Evolutionary conservation across 2,329 filamentous ascomycete genomes (phyloP).

Genomic region (Teratosphaeriaceae sp.): DNA sequence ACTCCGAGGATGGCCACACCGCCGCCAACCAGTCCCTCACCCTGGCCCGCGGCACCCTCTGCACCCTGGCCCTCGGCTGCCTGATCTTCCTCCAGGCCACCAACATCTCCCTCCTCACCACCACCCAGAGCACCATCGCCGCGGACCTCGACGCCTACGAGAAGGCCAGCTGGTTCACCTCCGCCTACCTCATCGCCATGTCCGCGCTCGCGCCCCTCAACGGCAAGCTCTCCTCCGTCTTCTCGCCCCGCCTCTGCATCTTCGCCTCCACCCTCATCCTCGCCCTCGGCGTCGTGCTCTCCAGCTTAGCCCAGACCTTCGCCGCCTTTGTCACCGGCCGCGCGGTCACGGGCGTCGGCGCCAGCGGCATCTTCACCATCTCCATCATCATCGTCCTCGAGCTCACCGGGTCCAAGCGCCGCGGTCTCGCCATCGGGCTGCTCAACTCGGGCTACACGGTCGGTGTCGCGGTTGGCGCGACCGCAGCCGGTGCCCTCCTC

Average conservation of each 20-base stretch:
- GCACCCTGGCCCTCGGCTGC: slow-evolving; percentile 20
- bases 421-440: slow-evolving; percentile 68
- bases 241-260: slow-evolving; percentile 61
- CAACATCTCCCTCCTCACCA: slow-evolving; percentile 77
- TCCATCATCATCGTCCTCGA: slow-evolving; percentile 72
- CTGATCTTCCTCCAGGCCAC: slow-evolving; percentile 40
- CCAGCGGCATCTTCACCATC: slow-evolving; percentile 65
- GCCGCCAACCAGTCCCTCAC: slow-evolving; percentile 20
- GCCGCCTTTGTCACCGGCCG: slow-evolving; percentile 61
- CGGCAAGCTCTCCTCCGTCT: slow-evolving; percentile 67
- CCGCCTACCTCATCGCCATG: slow-evolving; percentile 61
- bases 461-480: slow-evolving; percentile 64
- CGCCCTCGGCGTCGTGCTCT: slow-evolving; percentile 57
- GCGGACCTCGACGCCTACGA: slow-evolving; percentile 68
- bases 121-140: slow-evolving; percentile 71
- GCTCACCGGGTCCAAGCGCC: slow-evolving; percentile 57
- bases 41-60: slow-evolving; percentile 12
- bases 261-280: slow-evolving; percentile 55
- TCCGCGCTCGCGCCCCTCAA: slow-evolving; percentile 59
- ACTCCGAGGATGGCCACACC: slow-evolving; percentile 11
- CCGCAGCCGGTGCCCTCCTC: slow-evolving; percentile 61
- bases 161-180: slow-evolving; percentile 73
- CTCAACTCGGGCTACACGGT: slow-evolving; percentile 67
- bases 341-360: slow-evolving; percentile 61
- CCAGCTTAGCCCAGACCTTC: slow-evolving; percentile 54